These are phyloP conservation scores for Lachnellula arida DNA, from an alignment of 2,329 filamentous ascomycete species.

Conservation along the genomic window DNA sequence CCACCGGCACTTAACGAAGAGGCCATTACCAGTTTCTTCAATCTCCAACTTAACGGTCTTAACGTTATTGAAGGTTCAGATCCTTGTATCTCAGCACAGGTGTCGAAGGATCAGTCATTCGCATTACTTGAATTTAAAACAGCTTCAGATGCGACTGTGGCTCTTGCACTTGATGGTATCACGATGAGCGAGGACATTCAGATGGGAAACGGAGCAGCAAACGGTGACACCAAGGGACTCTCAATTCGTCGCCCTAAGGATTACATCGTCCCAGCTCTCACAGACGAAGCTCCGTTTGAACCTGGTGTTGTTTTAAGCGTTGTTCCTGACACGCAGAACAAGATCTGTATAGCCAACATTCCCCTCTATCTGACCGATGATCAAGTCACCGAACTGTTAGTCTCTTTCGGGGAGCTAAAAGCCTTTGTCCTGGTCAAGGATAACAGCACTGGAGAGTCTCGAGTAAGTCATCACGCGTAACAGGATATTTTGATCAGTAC, in stretches of 20 bases:
- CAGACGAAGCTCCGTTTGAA: slow-evolving; percentile 68
- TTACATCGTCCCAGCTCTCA: slow-evolving; percentile 84
- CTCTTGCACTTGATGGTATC: slow-evolving; percentile 83
- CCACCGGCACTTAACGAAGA: slow-evolving; percentile 72
- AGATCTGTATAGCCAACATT: slow-evolving; percentile 89
- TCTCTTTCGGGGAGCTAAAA: slow-evolving; percentile 88
- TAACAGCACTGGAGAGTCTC: slow-evolving; percentile 74
- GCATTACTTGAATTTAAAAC: slow-evolving; percentile 89
- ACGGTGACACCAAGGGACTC: slow-evolving; percentile 52
- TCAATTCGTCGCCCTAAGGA: slow-evolving; percentile 87
- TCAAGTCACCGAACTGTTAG: slow-evolving; percentile 84
- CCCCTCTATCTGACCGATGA: slow-evolving; percentile 84
- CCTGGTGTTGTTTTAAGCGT: slow-evolving; percentile 72
- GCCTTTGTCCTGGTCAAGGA: slow-evolving; percentile 90
- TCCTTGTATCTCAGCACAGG: slow-evolving; percentile 77
- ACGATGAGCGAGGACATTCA: slow-evolving; percentile 72
- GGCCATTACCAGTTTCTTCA: slow-evolving; percentile 78
- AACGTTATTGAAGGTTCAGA: slow-evolving; percentile 83
- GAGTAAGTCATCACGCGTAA: slow-evolving; percentile 54
- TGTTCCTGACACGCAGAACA: slow-evolving; percentile 90
- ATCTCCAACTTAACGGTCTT: slow-evolving; percentile 91
- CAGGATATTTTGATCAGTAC: background rate
- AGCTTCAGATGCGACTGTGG: slow-evolving; percentile 82
- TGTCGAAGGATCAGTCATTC: slow-evolving; percentile 74
- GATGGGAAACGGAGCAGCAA: slow-evolving; percentile 48